These are phyloP conservation scores for Stenocarpella maydis DNA, from an alignment of 2,329 filamentous ascomycete genomes.

Conservation along the genomic window DNA sequence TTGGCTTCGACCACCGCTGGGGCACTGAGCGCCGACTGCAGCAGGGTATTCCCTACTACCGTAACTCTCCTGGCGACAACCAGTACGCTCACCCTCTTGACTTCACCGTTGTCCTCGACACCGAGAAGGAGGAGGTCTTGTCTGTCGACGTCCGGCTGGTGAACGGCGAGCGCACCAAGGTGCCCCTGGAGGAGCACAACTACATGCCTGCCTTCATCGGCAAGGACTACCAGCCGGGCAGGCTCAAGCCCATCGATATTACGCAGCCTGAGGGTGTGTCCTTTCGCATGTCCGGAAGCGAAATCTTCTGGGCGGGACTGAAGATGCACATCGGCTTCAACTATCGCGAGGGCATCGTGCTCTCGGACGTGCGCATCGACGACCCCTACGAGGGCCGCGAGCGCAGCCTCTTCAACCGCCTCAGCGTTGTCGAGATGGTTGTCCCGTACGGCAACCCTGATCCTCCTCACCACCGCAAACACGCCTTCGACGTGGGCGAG, in stretches of 20 bases:
- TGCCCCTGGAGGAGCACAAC: constrained; percentile 80
- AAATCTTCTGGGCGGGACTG: constrained; percentile 91
- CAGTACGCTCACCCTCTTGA: constrained; percentile 93
- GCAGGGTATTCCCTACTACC: constrained; percentile 95
- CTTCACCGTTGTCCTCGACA: constrained; percentile 92
- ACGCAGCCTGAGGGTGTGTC: constrained; percentile 83
- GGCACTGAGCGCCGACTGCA: constrained; percentile 81
- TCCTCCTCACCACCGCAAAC: constrained; percentile 81
- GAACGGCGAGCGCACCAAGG: constrained; percentile 76
- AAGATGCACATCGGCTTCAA: constrained; percentile 94
- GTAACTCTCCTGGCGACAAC: constrained; percentile 82
- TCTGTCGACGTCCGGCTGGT: constrained; percentile 85
- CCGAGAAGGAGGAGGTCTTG: constrained; percentile 79
- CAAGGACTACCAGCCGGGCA: constrained; percentile 76
- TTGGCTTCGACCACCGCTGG: constrained; percentile 91
- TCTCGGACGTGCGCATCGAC: constrained; percentile 90
- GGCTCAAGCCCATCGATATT: constrained; percentile 82
- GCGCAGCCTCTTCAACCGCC: constrained; percentile 84
- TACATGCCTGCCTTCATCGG: constrained; percentile 71
- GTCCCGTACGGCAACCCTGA: constrained; percentile 88
- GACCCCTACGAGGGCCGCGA: constrained; percentile 73
- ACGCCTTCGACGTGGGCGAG: constrained; percentile 82
- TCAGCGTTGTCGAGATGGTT: constrained; percentile 93
- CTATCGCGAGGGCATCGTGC: constrained; percentile 88
- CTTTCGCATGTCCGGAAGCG: constrained; percentile 78